Conservation (phyloP, 805 yeast genomes). For the Metschnikowia cubensis region DNA sequence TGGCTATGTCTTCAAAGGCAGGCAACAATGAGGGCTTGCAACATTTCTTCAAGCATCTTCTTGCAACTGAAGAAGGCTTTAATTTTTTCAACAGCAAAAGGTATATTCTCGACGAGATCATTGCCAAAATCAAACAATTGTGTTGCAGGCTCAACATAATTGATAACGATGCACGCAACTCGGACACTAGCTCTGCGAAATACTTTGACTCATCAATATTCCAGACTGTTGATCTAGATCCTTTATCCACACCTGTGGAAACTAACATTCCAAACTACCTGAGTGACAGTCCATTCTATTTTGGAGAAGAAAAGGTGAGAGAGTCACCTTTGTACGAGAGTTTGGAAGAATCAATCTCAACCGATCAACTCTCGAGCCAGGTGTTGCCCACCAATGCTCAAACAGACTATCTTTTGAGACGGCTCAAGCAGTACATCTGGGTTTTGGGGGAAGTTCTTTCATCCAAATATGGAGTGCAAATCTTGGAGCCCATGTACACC, state of each 20-base stretch:
- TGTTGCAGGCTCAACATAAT: conserved; percentile 10
- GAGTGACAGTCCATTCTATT: conserved; percentile 2
- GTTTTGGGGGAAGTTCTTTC: conserved; percentile 81
- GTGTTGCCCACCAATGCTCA: background rate
- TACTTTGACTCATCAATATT: background rate
- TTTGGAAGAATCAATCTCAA: background rate
- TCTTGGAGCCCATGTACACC: conserved; percentile 31
- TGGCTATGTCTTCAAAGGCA: conserved; percentile 6
- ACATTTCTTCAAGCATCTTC: conserved; percentile 77
- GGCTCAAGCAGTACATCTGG: conserved; percentile 78
- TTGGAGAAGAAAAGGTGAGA: conserved; percentile 3
- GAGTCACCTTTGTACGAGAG: background rate
- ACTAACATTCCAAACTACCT: background rate
- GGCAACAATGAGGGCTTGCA: conserved; percentile 13
- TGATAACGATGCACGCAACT: conserved; percentile 3
- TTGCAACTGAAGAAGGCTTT: conserved; percentile 78
- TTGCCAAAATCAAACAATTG: conserved; percentile 13
- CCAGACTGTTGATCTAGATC: background rate
- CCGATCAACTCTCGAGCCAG: conserved; percentile 12
- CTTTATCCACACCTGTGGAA: background rate
- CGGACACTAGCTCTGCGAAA: background rate
- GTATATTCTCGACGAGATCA: conserved; percentile 39
- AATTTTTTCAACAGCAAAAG: conserved; percentile 43
- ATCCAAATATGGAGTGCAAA: conserved; percentile 59
- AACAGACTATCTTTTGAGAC: conserved; percentile 19